Conservation (phyloP, 257 asterid genomes). For the Solanum dulcamara region DNA sequence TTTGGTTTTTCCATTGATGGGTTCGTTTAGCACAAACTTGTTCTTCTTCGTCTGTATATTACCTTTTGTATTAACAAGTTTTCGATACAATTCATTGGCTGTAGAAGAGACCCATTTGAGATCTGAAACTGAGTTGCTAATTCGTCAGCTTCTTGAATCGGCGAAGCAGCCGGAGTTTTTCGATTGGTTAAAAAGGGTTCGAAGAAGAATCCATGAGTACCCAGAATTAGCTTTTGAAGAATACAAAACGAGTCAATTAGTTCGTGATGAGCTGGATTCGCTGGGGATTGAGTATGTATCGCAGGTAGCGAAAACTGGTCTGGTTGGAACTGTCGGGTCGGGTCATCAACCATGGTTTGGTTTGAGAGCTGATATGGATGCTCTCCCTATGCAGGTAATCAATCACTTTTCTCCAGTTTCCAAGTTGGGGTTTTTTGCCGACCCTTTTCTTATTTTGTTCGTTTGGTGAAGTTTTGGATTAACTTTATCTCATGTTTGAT, state of each 20-base stretch:
- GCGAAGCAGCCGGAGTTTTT: constrained; percentile 45
- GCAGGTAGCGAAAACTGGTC: constrained; percentile 75
- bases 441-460: not conserved
- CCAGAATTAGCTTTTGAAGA: constrained; percentile 80
- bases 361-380: constrained; percentile 96
- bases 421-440: not conserved
- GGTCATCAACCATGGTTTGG: constrained; percentile 58
- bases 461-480: not conserved
- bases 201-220: constrained; percentile 68
- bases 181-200: constrained; percentile 55
- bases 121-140: constrained; percentile 11
- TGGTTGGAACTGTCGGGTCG: constrained; percentile 72
- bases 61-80: not conserved
- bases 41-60: not conserved
- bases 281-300: constrained; percentile 58
- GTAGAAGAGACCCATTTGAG: not conserved
- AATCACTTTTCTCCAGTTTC: not conserved
- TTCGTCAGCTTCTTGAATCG: constrained; percentile 43
- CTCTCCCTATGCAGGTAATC: constrained; percentile 73
- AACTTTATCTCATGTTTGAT: not conserved
- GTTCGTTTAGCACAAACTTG: not conserved
- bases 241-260: constrained; percentile 54
- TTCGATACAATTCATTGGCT: not conserved
- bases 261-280: constrained; percentile 60
- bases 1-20: not conserved